Conservation (phyloP, 768 basidiomycete species). For the Dentipellis sp. region DNA sequence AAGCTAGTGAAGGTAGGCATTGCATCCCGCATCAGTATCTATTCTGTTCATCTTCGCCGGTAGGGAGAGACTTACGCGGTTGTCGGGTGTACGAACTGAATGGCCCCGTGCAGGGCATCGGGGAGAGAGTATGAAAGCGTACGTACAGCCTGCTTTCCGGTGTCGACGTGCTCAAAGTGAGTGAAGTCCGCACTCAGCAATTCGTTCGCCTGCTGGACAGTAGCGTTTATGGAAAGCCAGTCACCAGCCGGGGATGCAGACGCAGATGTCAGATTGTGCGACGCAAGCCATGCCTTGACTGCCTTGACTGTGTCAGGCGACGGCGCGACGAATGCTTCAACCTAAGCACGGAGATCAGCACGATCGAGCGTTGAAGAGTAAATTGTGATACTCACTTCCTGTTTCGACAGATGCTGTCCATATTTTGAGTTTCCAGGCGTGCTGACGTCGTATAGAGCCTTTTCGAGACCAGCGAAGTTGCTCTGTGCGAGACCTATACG, state of each 20-base stretch:
- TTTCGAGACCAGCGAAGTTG: not conserved
- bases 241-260: conserved; percentile 9
- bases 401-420: not conserved
- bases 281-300: conserved; percentile 4
- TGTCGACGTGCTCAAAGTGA: not conserved
- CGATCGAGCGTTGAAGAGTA: not conserved
- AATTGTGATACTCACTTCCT: not conserved
- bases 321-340: not conserved
- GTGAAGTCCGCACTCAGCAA: not conserved
- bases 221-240: conserved; percentile 1
- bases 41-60: not conserved
- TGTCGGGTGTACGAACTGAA: conserved; percentile 15
- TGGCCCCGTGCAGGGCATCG: conserved; percentile 3
- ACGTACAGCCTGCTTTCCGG: conserved; percentile 7
- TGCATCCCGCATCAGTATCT: not conserved
- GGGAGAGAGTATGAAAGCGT: conserved; percentile 2
- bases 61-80: conserved; percentile 7
- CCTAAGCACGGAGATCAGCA: not conserved
- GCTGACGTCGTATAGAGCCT: not conserved
- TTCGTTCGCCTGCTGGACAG: not conserved
- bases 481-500: not conserved
- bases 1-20: not conserved
- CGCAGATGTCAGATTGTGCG: conserved; percentile 7
- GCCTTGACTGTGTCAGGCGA: not conserved
- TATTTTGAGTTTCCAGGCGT: not conserved